Evolutionary conservation across 495 filamentous ascomycete species (phyloP).

Genomic region (Talaromyces wortmannii): DNA sequence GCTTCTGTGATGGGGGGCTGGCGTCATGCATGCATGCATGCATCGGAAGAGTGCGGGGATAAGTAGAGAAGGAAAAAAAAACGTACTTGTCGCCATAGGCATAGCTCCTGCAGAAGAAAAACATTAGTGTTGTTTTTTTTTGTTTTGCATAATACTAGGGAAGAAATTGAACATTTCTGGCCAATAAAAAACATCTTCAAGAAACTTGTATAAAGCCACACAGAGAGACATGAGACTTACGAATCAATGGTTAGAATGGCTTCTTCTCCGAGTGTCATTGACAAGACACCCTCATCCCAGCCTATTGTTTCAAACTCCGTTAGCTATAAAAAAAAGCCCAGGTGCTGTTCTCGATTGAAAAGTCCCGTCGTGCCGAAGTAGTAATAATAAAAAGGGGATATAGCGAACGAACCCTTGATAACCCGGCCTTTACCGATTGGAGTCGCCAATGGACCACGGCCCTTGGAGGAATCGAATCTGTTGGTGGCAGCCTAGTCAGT

Average conservation of each 20-base stretch:
- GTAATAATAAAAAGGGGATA: background rate
- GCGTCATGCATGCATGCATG: too few relatives aligned
- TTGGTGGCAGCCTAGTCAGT: background rate
- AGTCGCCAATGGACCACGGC: slow-evolving; percentile 56
- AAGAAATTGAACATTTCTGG: background rate
- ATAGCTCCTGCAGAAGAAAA: slow-evolving; percentile 53
- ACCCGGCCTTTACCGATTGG: slow-evolving; percentile 69
- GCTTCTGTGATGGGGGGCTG: background rate
- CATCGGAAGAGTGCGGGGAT: background rate
- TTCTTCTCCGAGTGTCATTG: slow-evolving; percentile 78
- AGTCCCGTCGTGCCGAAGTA: background rate
- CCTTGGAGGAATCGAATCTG: slow-evolving; percentile 75
- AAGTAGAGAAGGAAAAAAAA: background rate
- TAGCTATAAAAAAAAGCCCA: background rate
- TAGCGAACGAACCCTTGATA: slow-evolving; percentile 57
- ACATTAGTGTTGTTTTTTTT: slow-evolving; percentile 5
- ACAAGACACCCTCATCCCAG: slow-evolving; percentile 79
- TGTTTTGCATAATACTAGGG: background rate
- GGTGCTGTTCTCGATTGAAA: too few relatives aligned
- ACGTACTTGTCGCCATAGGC: slow-evolving; percentile 70
- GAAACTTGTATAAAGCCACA: background rate
- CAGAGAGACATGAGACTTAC: slow-evolving; percentile 37
- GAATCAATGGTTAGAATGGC: slow-evolving; percentile 68
- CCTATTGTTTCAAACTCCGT: slow-evolving; percentile 25
- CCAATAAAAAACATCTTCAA: background rate